These are phyloP conservation scores for Bipolaris oryzae DNA, from an alignment of 2,329 filamentous ascomycete genomes.

Conservation along the genomic window DNA sequence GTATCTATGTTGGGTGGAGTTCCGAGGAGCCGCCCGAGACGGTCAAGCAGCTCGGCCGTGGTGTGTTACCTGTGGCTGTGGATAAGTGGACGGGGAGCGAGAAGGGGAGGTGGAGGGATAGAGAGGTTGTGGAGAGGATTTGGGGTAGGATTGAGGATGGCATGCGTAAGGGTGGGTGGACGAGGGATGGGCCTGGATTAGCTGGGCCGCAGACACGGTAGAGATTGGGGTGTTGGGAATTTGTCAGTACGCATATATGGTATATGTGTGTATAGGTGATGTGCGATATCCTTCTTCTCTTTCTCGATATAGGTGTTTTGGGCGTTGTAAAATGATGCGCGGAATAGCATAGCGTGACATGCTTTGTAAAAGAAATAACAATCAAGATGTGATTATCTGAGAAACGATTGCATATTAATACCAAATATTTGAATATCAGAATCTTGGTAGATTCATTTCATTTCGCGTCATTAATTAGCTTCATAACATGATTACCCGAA, in stretches of 20 bases:
- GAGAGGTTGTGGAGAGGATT: constrained; percentile 89
- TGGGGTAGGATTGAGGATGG: constrained; percentile 88
- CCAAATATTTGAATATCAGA: too few relatives aligned
- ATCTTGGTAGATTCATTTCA: not conserved
- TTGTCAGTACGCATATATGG: not conserved
- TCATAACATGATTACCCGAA: not conserved
- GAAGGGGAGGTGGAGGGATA: constrained; percentile 75
- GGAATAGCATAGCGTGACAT: not conserved
- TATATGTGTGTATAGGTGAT: not conserved
- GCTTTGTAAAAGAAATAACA: not conserved
- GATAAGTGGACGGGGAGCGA: constrained; percentile 73
- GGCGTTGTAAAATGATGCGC: constrained; percentile 3
- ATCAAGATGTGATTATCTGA: not conserved
- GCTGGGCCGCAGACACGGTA: constrained; percentile 31
- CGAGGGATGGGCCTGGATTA: constrained; percentile 67
- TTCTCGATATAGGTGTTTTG: constrained; percentile 10
- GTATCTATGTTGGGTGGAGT: constrained; percentile 89
- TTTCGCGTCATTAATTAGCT: constrained; percentile 3
- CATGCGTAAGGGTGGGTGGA: constrained; percentile 87
- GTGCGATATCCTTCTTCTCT: not conserved
- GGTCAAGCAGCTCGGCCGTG: constrained; percentile 83
- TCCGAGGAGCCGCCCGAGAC: constrained; percentile 79
- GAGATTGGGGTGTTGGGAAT: not conserved
- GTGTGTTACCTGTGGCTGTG: constrained; percentile 78
- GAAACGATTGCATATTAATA: too few relatives aligned